Percentiles rank a stretch among this genome's conserved stretches.
Conservation (phyloP, 805 yeast species). For the Wickerhamomyces sydowiorum region DNA sequence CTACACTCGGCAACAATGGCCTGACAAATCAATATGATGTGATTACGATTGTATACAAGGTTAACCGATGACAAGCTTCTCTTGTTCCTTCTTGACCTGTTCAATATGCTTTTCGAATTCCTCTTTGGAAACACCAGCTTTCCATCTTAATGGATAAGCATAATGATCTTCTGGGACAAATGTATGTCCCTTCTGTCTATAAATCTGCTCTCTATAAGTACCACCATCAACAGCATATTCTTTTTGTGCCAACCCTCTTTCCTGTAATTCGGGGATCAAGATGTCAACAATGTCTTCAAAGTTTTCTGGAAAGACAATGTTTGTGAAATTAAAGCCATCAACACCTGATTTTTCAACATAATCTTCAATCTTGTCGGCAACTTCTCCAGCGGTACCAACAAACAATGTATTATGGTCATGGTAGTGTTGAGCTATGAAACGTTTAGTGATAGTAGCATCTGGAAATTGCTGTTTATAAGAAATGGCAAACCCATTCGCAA, state of each 20-base stretch:
- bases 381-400: conserved; percentile 27
- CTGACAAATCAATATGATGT: too few relatives aligned
- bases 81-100: background rate
- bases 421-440: conserved; percentile 19
- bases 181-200: conserved; percentile 9
- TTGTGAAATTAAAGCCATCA: conserved; percentile 35
- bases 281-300: conserved; percentile 30
- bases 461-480: conserved; percentile 20
- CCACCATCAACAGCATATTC: conserved; percentile 26
- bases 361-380: conserved; percentile 31
- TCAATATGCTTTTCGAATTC: conserved; percentile 16
- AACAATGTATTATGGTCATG: conserved; percentile 12
- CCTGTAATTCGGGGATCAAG: conserved; percentile 28
- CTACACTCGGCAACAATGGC: too few relatives aligned
- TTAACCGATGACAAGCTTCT: background rate
- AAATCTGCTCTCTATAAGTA: conserved; percentile 27
- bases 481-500: conserved; percentile 20
- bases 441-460: conserved; percentile 5
- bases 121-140: conserved; percentile 19
- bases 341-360: conserved; percentile 32
- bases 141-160: conserved; percentile 9
- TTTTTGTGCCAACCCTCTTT: conserved; percentile 27
- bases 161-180: conserved; percentile 8
- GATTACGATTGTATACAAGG: too few relatives aligned
- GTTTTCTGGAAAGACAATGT: conserved; percentile 30